These are phyloP conservation scores for Colletotrichum sansevieriae DNA, from an alignment of 2,329 filamentous ascomycete species.

Conservation along the genomic window DNA sequence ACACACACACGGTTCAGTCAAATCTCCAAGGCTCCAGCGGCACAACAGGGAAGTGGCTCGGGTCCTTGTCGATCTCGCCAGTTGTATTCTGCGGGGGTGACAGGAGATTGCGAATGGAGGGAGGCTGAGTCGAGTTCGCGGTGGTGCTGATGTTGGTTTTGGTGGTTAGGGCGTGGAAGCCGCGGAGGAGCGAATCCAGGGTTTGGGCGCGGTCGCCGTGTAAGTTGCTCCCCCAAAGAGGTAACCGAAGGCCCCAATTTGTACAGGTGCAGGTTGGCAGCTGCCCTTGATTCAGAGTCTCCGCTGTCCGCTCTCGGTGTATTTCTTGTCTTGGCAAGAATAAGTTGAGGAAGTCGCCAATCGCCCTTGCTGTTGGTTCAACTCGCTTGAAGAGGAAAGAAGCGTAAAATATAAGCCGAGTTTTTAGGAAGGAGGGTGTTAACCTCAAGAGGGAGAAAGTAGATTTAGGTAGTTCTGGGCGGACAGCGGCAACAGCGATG, in stretches of 20 bases:
- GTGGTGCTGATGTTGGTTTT: no score
- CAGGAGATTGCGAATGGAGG: neutral
- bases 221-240: conserved; percentile 25
- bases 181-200: no score
- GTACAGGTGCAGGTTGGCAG: conserved; percentile 7
- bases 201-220: neutral
- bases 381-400: neutral
- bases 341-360: neutral
- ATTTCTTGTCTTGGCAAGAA: neutral
- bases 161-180: no score
- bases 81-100: conserved; percentile 3
- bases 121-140: conserved; percentile 28
- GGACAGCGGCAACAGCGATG: neutral
- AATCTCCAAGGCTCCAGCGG: conserved; percentile 12
- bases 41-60: neutral
- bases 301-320: no score
- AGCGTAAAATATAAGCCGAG: neutral
- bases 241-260: conserved; percentile 12
- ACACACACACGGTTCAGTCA: neutral
- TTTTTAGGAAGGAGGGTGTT: conserved; percentile 15
- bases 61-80: neutral
- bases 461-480: neutral
- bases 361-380: neutral
- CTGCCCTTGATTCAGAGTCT: no score
- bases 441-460: neutral